phyloP scores from a whole-genome alignment of 305 asterid species.

The Ilex paraguariensis region DNA sequence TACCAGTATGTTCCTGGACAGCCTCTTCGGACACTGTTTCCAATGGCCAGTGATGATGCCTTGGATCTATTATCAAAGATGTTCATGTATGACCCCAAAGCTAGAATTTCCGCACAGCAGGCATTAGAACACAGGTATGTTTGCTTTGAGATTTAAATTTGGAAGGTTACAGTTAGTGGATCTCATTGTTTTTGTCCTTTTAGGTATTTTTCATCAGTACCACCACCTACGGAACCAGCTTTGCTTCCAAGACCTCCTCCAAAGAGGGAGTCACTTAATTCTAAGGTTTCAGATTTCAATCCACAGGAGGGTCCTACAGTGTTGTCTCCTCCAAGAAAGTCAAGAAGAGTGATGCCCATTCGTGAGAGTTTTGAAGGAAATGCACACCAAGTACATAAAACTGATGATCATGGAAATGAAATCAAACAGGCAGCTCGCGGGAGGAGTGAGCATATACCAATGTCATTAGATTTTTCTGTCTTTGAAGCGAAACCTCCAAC shows the following conservation, averaged over 20 bases:
- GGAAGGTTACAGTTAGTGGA: slow-evolving; percentile 8
- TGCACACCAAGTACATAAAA: slow-evolving; percentile 38
- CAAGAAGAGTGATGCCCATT: slow-evolving; percentile 84
- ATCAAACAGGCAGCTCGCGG: slow-evolving; percentile 50
- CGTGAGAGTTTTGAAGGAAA: slow-evolving; percentile 75
- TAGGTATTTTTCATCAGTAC: slow-evolving; percentile 84
- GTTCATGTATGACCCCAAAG: slow-evolving; percentile 86
- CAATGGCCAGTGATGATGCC: slow-evolving; percentile 89
- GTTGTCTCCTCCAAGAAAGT: slow-evolving; percentile 93
- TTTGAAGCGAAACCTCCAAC: slow-evolving; percentile 71
- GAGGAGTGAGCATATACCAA: slow-evolving; percentile 70
- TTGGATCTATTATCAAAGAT: slow-evolving; percentile 84
- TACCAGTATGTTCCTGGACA: slow-evolving; percentile 90
- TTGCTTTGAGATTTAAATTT: slow-evolving; percentile 8
- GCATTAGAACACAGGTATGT: slow-evolving; percentile 93
- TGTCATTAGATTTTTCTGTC: slow-evolving; percentile 90
- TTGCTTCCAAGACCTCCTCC: slow-evolving; percentile 91
- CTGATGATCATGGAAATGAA: slow-evolving; percentile 60
- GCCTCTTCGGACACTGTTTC: slow-evolving; percentile 77
- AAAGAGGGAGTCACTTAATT: slow-evolving; percentile 54
- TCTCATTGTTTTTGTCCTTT: slow-evolving; percentile 12
- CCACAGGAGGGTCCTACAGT: slow-evolving; percentile 75
- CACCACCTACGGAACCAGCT: slow-evolving; percentile 91
- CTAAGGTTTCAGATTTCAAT: slow-evolving; percentile 54
- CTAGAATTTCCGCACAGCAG: slow-evolving; percentile 87